Base-by-base conservation (phyloP, 2,329 filamentous ascomycete species). In the Cladobotryum mycophilum region DNA sequence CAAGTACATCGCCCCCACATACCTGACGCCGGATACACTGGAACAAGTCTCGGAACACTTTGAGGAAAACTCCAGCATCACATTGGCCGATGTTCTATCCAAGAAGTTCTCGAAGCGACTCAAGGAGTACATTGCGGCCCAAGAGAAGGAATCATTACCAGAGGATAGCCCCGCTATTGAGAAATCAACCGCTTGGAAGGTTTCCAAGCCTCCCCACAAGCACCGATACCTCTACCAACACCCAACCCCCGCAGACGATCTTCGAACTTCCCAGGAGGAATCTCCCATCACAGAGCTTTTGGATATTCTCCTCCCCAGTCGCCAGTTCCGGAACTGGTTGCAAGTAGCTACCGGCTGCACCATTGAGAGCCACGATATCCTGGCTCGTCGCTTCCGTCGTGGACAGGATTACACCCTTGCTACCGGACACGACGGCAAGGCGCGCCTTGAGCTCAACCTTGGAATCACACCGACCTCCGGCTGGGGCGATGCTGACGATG, bases 391-490 rank as follows among this genome's bases (percentile, higher is more conserved):
- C 34, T 99, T 99, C 76, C 83, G 93, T 8, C 82, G 82, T 44
- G 89, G 93, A 5, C 71, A 84, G 55, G 93, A 99, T 70, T 99
- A 99, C 66, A 95, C 92, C 3, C 81, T 99, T 17, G 93, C 93
- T 2, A 96, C 88, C 17, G 85, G 87, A 18, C 89, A 95, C 64
- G 85, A 82, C 35, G 82, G 82, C 49, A 80, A 89, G 60, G 81
- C 89, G 12, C 85, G 89, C 43, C 73, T 99, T 3, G 93, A 99
- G 67, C 79, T 96, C 47, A 95, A 89, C 51, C 76, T 99, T 2
- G 85, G 88, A 41, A 78, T 97, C 54, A 97, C 93, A 4, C 90
- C 93, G 0, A 90, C 85, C 0, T 68, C 75, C 4, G 92, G 90
- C 5, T 97, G 93, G 89, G 90, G 88, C 48, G 85, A 84, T 52